Conservation (phyloP, 768 basidiomycete species). For the Suillus weaverae region DNA sequence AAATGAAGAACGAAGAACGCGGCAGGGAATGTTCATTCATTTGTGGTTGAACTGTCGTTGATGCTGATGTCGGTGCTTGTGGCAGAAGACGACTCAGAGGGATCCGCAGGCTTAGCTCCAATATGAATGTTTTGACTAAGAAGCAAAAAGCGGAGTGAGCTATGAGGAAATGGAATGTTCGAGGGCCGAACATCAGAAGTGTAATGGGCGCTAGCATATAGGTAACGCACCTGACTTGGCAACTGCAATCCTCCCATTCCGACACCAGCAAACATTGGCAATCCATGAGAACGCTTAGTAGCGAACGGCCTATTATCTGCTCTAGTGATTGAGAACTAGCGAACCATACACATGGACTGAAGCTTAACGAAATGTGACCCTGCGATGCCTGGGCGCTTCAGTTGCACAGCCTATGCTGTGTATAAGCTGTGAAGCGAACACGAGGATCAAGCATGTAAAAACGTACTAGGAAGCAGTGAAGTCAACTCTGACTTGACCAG, state of each 20-base stretch:
- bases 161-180: neutral
- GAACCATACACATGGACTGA: too few species aligned
- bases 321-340: too few species aligned
- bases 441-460: neutral
- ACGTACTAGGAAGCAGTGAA: neutral
- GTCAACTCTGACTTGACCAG: neutral
- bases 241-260: neutral
- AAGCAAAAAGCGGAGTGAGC: too few species aligned
- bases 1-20: neutral
- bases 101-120: neutral
- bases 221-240: neutral
- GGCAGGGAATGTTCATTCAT: neutral
- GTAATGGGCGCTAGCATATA: neutral
- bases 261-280: neutral
- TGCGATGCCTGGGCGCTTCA: neutral
- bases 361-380: neutral
- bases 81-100: neutral
- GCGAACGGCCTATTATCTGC: too few species aligned
- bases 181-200: neutral
- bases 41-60: neutral
- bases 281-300: too few species aligned
- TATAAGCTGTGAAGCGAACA: neutral
- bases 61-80: neutral
- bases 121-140: too few species aligned
- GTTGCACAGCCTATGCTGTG: neutral